Conservation (phyloP, 2,329 filamentous ascomycete species). For the Aspergillus intermedius region DNA sequence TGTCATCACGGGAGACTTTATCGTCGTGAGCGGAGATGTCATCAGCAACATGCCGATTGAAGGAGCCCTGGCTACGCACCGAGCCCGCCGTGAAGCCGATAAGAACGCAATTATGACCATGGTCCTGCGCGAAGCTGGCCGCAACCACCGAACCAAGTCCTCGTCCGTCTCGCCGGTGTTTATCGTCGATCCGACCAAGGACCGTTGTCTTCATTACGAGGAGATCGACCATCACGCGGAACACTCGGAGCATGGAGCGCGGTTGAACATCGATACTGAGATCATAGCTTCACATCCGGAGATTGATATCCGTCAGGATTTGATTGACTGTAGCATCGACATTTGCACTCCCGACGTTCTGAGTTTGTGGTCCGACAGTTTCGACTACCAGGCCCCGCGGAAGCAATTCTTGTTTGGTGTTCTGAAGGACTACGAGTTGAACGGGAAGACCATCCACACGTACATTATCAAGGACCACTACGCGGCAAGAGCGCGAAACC, state of each 20-base stretch:
- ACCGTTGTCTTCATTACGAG: slow-evolving; percentile 87
- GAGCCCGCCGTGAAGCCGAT: slow-evolving; percentile 70
- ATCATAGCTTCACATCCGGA: slow-evolving; percentile 68
- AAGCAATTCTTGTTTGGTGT: slow-evolving; percentile 88
- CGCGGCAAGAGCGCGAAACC: slow-evolving; percentile 74
- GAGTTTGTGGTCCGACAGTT: slow-evolving; percentile 93
- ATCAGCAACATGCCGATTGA: slow-evolving; percentile 87
- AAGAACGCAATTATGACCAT: slow-evolving; percentile 98
- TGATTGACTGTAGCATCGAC: slow-evolving; percentile 92
- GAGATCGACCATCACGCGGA: slow-evolving; percentile 61
- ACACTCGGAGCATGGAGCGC: slow-evolving; percentile 46
- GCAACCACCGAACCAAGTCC: slow-evolving; percentile 68
- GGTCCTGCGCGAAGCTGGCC: slow-evolving; percentile 72
- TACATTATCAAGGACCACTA: slow-evolving; percentile 80
- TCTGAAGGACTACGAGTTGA: slow-evolving; percentile 92
- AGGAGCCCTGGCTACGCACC: slow-evolving; percentile 67
- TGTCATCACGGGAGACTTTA: slow-evolving; percentile 81
- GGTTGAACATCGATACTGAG: slow-evolving; percentile 66
- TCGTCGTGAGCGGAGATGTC: slow-evolving; percentile 87
- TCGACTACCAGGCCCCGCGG: slow-evolving; percentile 87
- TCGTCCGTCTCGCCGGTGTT: slow-evolving; percentile 74
- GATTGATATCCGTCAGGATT: slow-evolving; percentile 75
- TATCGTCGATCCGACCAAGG: slow-evolving; percentile 71
- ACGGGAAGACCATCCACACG: slow-evolving; percentile 92
- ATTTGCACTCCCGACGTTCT: slow-evolving; percentile 96